phyloP scores from a whole-genome alignment of 139 green algal genomes.

The Volvox africanus region DNA sequence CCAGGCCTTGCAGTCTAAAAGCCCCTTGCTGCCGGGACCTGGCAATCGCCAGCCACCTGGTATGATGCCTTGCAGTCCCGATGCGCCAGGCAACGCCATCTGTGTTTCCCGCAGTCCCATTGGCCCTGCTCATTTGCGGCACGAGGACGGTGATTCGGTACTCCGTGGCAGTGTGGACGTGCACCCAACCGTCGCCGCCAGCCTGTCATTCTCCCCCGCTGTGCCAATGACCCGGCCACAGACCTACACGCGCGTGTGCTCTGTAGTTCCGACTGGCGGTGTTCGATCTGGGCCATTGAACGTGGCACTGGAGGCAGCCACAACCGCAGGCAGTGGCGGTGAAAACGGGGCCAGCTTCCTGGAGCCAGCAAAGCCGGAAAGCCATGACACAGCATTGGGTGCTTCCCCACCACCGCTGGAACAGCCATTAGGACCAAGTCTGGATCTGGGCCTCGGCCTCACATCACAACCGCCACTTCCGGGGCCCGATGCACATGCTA shows the following conservation, averaged over 20 bases:
- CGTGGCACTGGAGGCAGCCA: neutral
- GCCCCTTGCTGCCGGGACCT: neutral
- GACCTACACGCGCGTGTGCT: neutral
- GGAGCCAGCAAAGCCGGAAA: neutral
- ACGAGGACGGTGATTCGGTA: slow-evolving; percentile 8
- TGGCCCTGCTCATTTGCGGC: neutral
- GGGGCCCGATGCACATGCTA: neutral
- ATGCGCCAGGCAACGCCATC: neutral
- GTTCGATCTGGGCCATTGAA: no score
- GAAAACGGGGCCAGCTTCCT: neutral
- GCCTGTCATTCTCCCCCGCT: neutral
- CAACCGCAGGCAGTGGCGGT: neutral
- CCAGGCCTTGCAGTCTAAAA: neutral
- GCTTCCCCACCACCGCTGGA: no score
- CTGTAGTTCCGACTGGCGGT: neutral
- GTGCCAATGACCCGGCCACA: neutral
- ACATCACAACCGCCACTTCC: no score
- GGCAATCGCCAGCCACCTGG: neutral
- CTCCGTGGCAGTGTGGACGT: slow-evolving; percentile 1
- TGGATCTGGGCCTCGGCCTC: no score
- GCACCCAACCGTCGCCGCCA: neutral
- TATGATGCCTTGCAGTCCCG: neutral
- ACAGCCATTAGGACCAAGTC: no score
- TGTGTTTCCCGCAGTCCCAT: neutral
- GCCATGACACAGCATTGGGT: neutral